Evolutionary conservation across 2,329 filamentous ascomycete species (phyloP).

Genomic region (Verticillium isaacii): DNA sequence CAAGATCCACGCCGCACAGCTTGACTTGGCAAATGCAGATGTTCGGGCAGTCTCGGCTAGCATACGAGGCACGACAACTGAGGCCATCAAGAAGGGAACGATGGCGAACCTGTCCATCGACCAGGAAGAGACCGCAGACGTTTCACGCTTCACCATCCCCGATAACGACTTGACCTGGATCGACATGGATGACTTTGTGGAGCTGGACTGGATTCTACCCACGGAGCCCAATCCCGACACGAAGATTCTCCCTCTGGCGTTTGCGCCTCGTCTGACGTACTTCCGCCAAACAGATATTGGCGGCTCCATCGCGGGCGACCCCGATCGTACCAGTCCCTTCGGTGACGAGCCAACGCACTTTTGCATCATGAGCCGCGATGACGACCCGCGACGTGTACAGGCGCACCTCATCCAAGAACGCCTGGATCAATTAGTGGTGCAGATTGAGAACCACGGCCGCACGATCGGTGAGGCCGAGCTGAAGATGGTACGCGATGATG

Average conservation of each 20-base stretch:
- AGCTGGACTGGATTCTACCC: constrained; percentile 92
- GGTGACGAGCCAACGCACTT: constrained; percentile 90
- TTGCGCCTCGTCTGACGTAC: constrained; percentile 92
- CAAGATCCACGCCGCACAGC: constrained; percentile 90
- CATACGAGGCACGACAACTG: constrained; percentile 73
- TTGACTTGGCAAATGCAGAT: constrained; percentile 88
- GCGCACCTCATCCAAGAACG: constrained; percentile 78
- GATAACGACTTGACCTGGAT: constrained; percentile 96
- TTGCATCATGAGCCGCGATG: constrained; percentile 89
- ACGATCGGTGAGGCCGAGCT: constrained; percentile 73
- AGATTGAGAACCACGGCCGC: constrained; percentile 70
- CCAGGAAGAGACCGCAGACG: constrained; percentile 56
- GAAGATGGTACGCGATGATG: constrained; percentile 48
- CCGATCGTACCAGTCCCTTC: constrained; percentile 80
- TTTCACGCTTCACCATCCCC: constrained; percentile 90
- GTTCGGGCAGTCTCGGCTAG: constrained; percentile 89
- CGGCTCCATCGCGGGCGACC: constrained; percentile 72
- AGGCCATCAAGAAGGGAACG: constrained; percentile 64
- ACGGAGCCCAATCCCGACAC: constrained; percentile 88
- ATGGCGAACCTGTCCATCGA: constrained; percentile 46
- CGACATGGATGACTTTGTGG: constrained; percentile 99
- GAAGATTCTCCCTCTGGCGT: constrained; percentile 88
- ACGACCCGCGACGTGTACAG: constrained; percentile 86
- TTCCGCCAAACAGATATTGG: constrained; percentile 94
- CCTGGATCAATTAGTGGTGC: constrained; percentile 70